Evolutionary conservation across 2,329 filamentous ascomycete genomes (phyloP), one percentile per base, ranked within the genome.

Genomic region (Ophiosphaerella korrae): DNA sequence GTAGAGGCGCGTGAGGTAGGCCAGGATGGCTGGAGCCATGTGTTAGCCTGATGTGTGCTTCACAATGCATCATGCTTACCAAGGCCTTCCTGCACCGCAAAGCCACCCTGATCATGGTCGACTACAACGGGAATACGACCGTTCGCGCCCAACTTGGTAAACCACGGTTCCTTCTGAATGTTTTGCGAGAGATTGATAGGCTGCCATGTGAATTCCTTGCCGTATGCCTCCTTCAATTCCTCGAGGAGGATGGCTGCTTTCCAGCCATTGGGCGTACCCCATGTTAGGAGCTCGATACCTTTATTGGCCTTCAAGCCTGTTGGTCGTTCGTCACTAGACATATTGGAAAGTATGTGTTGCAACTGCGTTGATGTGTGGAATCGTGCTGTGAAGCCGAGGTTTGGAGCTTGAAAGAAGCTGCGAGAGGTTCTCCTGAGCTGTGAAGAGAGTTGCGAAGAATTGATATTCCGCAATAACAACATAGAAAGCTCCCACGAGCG

Each of bases 101-200:
- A 82, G 40, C 73, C 80, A 48, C 76, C 75, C 54, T 83, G 80
- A 70, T 88, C 84, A 58, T 88, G 85, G 73, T 88, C 85, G 26
- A 88, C 80, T 40, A 88, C 81, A 40, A 82, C 84, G 2, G 85
- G 84, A 59, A 88, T 87, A 13, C 84, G 80, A 3, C 85, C 86
- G 69, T 88, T 89, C 33, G 85, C 85, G 52, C 81, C 81, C 26
- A 85, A 66, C 33, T 81, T 81, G 0, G 80, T 84, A 75, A 83
- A 88, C 85, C 86, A 88, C 1, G 80, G 77, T 75, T 88, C 79
- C 70, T 88, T 88, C 61, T 88, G 86, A 24, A 85, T 80, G 73
- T 86, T 85, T 63, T 84, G 77, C 50, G 64, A 62, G 21, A 73
- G 88, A 71, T 86, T 78, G 68, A 88, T 78, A 48, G 66, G 62